Evolutionary conservation across 1,139 yeast genomes (phyloP), one percentile per base, ranked within the genome.

Genomic region (Yamadazyma dushanensis): DNA sequence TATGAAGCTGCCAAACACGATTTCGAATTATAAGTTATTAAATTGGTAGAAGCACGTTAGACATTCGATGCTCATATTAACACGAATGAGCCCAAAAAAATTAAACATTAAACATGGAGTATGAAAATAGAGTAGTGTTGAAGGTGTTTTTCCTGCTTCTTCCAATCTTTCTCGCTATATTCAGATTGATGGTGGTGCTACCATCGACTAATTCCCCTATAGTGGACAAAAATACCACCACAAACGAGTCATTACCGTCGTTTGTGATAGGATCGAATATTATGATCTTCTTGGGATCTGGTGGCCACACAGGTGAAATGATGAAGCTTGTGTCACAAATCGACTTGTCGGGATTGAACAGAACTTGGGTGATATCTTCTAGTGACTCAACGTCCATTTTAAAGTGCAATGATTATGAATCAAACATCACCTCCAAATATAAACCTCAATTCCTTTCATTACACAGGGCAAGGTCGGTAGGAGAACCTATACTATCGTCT

Each of bases 271-370:
- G 63, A 7, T 42, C 58, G 20, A 52, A 50, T 16, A 49, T 79
- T 14, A 69, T 83, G 74, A 63, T 83, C 1, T 66, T 84, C 10
- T 57, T 86, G 5, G 95, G 95, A 0, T 84, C 94, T 2, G 98
- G 77, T 0, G 98, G 97, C 1, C 98, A 92, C 54, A 90, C 97
- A 0, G 97, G 97, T 1, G 97, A 92, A 56, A 87, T 92, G 95
- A 56, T 89, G 19, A 66, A 92, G 26, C 65, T 92, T 19, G 55
- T 87, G 11, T 55, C 63, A 5, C 63, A 67, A 40, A 50, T 59
- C 26, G 47, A 61, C 29, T 26, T 71, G 16, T 24, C 48, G 1
- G 37, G 41, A 3, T 50, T 66, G 15, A 37, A 58, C 7, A 50
- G 78, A 36, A 64, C 69, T 1, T 77, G 79, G 70, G 65, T 75